Base-by-base conservation (phyloP, 2,329 filamentous ascomycete genomes). In the Diaporthe citri region DNA sequence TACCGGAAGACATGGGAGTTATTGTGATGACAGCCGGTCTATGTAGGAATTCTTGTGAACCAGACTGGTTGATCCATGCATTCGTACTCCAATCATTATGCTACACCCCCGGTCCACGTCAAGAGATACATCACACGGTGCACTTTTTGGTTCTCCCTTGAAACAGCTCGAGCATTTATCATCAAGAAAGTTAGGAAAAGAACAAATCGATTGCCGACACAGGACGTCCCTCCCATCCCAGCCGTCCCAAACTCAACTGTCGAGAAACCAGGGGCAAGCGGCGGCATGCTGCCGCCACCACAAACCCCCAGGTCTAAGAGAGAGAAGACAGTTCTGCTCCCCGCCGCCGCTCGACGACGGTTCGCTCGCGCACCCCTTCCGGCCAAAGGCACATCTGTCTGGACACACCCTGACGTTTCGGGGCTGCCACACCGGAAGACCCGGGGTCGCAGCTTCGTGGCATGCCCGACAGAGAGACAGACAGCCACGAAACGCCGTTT, bases 241-340 rank as follows among this genome's bases (percentile, higher is more conserved):
- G 84, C 84, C 78, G 80, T 78, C 74, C 76, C 76, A 67, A 74
- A 78, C 75, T 83, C 83, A 82, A 84, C 87, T 89, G 87, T 89
- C 87, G 87, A 80, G 79, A 79, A 82, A 80, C 78, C 76, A 71
- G 71, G 46, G 36, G 48, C 31, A 34, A 51, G 31, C 41, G 22
- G 31, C 52, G n/a, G 39, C 28, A 52, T 22, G 22, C 39, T 17
- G 60, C 60, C 60, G 22, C n/a, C 59, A 48, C 39, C 39, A 39
- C 48, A 6, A 46, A 57, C 66, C 56, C 43, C 52, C 48, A 75
- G 82, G 83, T 86, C 87, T 88, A 87, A 90, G 88, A 76, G 72
- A 90, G 90, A 91, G 90, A 92, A 92, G 90, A 92, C 90, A 92
- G 89, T 85, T 85, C 88, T 86, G 80, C 78, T 78, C 79, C 25